phyloP scores from a whole-genome alignment of 768 basidiomycete genomes.

The Candolleomyces aberdarensis region DNA sequence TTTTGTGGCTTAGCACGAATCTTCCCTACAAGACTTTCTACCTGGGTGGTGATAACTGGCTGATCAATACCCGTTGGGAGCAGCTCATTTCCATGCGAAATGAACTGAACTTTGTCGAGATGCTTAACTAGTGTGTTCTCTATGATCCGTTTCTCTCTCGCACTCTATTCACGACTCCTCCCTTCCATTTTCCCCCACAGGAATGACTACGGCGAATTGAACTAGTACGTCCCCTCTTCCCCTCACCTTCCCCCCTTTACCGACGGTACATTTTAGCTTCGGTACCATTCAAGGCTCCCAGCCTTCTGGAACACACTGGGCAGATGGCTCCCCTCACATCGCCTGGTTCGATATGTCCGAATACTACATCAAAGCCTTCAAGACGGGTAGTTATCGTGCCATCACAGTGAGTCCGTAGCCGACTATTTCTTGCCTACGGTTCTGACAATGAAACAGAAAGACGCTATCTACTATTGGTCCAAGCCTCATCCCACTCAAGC shows the following conservation, averaged over 20 bases:
- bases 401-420: conserved; percentile 41
- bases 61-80: conserved; percentile 70
- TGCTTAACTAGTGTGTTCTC: conserved; percentile 57
- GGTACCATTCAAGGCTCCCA: conserved; percentile 56
- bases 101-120: conserved; percentile 54
- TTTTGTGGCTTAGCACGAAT: conserved; percentile 36
- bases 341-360: conserved; percentile 62
- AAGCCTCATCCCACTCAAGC: conserved; percentile 61
- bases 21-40: conserved; percentile 63
- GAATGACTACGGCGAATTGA: conserved; percentile 79
- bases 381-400: conserved; percentile 58
- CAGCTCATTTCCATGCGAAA: conserved; percentile 58
- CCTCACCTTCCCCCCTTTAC: not conserved
- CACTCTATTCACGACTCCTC: too few relatives aligned
- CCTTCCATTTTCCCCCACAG: conserved; percentile 18
- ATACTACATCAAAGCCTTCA: conserved; percentile 66
- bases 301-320: conserved; percentile 43
- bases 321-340: conserved; percentile 40
- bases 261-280: conserved; percentile 27
- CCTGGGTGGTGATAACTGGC: conserved; percentile 64
- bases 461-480: conserved; percentile 56
- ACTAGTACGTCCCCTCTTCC: conserved; percentile 42
- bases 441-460: conserved; percentile 27
- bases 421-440: not conserved
- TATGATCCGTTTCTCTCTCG: too few relatives aligned